Evolutionary conservation across 306 rosid species (phyloP), one percentile per base, ranked within the genome.

Genomic region (Crataegus laevigata): DNA sequence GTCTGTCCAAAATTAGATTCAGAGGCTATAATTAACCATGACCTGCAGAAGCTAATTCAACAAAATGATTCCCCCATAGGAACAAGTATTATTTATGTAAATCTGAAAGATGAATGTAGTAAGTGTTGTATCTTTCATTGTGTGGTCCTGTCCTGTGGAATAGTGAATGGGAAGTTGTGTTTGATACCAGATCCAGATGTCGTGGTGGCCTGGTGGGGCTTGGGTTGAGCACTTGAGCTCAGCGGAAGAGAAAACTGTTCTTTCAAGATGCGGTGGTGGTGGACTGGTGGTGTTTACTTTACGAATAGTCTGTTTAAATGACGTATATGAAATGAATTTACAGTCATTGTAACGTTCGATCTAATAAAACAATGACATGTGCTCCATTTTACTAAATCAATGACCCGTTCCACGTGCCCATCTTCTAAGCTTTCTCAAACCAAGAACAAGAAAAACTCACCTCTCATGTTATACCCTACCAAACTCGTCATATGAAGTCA

Each of bases 351-450:
- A 10, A 1, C 3, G 12, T 40, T 40, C 3, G 43, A 40, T 40
- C 1, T 10, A 9, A 40, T 40, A 40, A 40, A 40, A 40, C 12
- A 40, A 40, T 40, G 3, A 40, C 0, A 7, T 7, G 10, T 1
- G 0, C 1, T 0, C 2, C 0, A 0, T 8, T 38, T 5, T 9
- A 8, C 11, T 9, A 40, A 40, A 40, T 8, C 12, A 40, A 40
- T 40, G 1, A 40, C 3, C 43, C 43, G 43, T 40, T 40, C 43
- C 43, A 40, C 12, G 12, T 9, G 1, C 43, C 12, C 43, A 9
- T 40, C 43, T 40, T 40, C 12, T 9, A 9, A 9, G 12, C 43
- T 40, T 40, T 10, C 12, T 8, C 11, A 10, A 9, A 40, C 43
- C 11, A 40, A 40, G 43, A 40, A 40, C 43, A 40, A 40, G 43